A percentile compares a stretch with the other conserved stretches of the same genome.
Conservation (phyloP, 768 basidiomycete genomes). For the Floccularia luteovirens region DNA sequence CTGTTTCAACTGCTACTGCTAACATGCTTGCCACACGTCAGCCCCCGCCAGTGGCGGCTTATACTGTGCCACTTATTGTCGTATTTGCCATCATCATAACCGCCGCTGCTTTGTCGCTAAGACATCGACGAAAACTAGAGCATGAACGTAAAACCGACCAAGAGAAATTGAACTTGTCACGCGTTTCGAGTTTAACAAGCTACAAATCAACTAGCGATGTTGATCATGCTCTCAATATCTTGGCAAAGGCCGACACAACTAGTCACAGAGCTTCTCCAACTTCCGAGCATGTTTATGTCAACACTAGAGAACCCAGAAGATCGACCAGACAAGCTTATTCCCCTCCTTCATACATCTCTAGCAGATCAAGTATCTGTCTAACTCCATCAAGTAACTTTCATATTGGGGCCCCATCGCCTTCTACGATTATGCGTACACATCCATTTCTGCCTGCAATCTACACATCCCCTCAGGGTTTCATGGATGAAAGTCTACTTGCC, state of each 20-base stretch:
- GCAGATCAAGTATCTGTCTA: background rate
- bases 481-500: too few species aligned
- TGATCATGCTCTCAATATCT: background rate
- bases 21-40: background rate
- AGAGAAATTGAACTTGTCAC: background rate
- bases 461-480: background rate
- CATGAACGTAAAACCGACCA: background rate
- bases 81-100: background rate
- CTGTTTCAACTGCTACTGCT: background rate
- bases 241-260: background rate
- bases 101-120: background rate
- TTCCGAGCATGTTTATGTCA: slow-evolving; percentile 1
- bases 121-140: background rate
- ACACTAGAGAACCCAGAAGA: background rate
- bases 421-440: background rate
- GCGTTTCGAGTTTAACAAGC: background rate
- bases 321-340: background rate
- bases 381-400: background rate
- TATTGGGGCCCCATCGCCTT: background rate
- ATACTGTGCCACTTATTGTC: background rate
- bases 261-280: background rate
- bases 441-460: background rate
- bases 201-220: background rate
- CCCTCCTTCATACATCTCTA: background rate
- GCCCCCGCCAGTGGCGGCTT: background rate